Conservation (phyloP, 139 green algal genomes). For the Chlamydomonas incerta region DNA sequence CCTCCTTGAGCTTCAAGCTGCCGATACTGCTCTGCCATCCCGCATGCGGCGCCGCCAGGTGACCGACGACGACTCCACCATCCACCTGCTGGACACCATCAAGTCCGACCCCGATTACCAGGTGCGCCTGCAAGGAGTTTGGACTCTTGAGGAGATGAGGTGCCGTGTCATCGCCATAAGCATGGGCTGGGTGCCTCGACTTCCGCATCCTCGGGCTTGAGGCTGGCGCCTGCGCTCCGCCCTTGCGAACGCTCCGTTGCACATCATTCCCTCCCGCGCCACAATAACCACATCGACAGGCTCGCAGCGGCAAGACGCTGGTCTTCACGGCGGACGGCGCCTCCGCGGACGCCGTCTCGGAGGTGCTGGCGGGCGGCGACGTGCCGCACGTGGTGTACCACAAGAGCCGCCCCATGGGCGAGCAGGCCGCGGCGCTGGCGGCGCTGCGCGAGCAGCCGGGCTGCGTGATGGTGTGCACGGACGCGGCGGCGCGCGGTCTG, state of each 20-base stretch:
- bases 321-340: conserved; percentile 83
- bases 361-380: conserved; percentile 33
- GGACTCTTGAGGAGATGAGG: too few species aligned
- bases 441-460: conserved; percentile 31
- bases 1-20: too few species aligned
- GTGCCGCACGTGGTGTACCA: conserved; percentile 61
- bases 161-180: too few species aligned
- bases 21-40: too few species aligned
- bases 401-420: conserved; percentile 62
- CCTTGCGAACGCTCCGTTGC: too few species aligned
- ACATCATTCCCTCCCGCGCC: too few species aligned
- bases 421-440: conserved; percentile 64
- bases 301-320: conserved; percentile 65
- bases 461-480: conserved; percentile 92
- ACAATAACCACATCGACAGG: too few species aligned
- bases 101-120: conserved; percentile 52
- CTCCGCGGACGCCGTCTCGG: conserved; percentile 62
- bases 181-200: too few species aligned
- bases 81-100: conserved; percentile 41
- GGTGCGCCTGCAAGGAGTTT: too few species aligned
- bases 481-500: conserved; percentile 90
- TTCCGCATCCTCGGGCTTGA: too few species aligned
- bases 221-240: too few species aligned
- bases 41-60: conserved; percentile 14
- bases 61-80: conserved; percentile 12